These are phyloP conservation scores for Elsinoe australis DNA, from an alignment of 2,329 filamentous ascomycete genomes.

Conservation along the genomic window DNA sequence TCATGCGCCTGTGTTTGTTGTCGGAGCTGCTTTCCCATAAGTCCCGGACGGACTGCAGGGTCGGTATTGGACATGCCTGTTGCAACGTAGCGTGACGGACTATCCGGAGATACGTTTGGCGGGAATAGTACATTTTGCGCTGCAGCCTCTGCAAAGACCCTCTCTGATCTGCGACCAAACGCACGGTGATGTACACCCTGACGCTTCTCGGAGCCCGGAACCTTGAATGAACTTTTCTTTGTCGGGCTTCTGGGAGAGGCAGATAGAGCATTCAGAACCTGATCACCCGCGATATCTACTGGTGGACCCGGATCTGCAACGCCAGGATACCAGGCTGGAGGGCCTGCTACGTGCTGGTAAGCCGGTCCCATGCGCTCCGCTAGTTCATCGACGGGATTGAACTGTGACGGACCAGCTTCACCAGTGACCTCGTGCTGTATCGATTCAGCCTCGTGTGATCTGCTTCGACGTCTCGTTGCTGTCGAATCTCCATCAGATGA, in stretches of 20 bases:
- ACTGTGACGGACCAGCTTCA: no score
- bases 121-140: constrained; percentile 4
- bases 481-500: no score
- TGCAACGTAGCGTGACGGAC: background rate
- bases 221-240: background rate
- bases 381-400: no score
- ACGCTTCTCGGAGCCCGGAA: background rate
- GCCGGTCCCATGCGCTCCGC: no score
- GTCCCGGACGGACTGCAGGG: no score
- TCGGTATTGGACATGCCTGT: no score
- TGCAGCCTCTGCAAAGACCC: constrained; percentile 15
- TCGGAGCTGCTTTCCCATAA: background rate
- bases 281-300: background rate
- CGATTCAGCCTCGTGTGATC: no score
- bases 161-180: background rate
- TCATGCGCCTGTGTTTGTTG: no score
- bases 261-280: background rate
- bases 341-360: background rate
- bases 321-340: background rate
- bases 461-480: background rate
- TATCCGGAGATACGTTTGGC: background rate
- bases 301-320: constrained; percentile 2
- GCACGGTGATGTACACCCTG: constrained; percentile 13
- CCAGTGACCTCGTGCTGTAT: no score
- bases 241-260: background rate